Base-by-base conservation (phyloP, 2,329 filamentous ascomycete genomes). In the Emergomyces pasteurianus region DNA sequence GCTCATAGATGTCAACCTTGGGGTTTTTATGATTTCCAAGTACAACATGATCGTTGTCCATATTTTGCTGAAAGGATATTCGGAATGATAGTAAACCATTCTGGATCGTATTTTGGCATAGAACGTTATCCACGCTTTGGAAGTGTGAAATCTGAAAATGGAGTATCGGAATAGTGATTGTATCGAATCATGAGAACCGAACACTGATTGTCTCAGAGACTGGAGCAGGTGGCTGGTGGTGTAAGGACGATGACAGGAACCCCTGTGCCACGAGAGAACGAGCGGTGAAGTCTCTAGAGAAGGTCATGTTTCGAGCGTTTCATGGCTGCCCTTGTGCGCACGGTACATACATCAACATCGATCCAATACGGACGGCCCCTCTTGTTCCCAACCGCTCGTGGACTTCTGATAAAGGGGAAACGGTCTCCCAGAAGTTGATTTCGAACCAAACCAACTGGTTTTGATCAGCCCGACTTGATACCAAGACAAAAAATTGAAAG, bases 241-340 rank as follows among this genome's bases (percentile, higher is more conserved):
- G 56, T n/a, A 14, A 47, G 42, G 40, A 34, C 47, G n/a, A 49
- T 34, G 21, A 34, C 38, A 9, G 42, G 42, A 58, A 58, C 34
- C 5, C 42, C 40, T 31, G 56, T 34, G 18, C 34, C 56, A 8
- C 23, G 56, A 49, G 56, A 23, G 31, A 58, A 47, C 16, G 40
- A 23, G 42, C 49, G 47, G n/a, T 42, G 56, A 40, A 47, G 36
- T 36, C 31, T 49, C 12, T 38, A 5, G 26, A 58, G 40, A 23
- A 47, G 49, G 46, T 59, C 40, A 26, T 59, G 43, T 38, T 59
- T 34, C 38, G 47, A 59, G 36, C 58, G 58, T 23, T 21, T 53
- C 40, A 59, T 3, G 28, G n/a, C 34, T n/a, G 58, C 34, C 9
- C 34, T 40, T 14, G 38, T 59, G 31, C 54, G 54, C 46, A 59